A percentile compares a stretch with the other conserved stretches of the same genome.
Conservation (phyloP, 2,329 filamentous ascomycete genomes). For the Alternaria sp. region DNA sequence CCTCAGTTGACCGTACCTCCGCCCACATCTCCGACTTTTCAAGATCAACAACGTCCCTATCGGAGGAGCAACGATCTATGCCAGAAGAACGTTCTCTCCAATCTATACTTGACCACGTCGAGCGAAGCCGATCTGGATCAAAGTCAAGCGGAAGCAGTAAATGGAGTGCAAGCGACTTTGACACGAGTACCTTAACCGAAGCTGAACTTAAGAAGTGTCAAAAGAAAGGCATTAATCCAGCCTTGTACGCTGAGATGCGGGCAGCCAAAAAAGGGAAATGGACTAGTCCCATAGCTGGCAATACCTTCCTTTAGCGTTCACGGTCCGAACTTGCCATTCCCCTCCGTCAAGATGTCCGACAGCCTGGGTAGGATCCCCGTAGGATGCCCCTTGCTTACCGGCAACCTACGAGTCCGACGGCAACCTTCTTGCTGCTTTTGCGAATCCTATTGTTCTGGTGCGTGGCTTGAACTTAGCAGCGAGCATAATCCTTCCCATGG, state of each 20-base stretch:
- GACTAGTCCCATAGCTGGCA: slow-evolving; percentile 48
- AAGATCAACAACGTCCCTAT: slow-evolving; percentile 34
- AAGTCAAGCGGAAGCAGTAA: slow-evolving; percentile 34
- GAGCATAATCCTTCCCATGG: neutral
- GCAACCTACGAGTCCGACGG: neutral
- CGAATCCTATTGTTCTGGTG: neutral
- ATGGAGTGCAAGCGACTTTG: slow-evolving; percentile 54
- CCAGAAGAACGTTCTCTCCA: slow-evolving; percentile 20
- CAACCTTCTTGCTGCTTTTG: slow-evolving; percentile 1
- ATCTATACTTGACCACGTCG: slow-evolving; percentile 14
- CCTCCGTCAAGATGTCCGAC: neutral
- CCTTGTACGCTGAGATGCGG: slow-evolving; percentile 59
- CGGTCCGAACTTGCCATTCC: neutral
- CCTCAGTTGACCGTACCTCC: slow-evolving; percentile 48
- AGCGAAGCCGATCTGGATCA: slow-evolving; percentile 29
- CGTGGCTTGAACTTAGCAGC: slow-evolving; percentile 7
- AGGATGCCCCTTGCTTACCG: slow-evolving; percentile 5
- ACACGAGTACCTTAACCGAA: slow-evolving; percentile 50
- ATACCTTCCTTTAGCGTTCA: slow-evolving; percentile 41
- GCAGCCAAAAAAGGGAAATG: slow-evolving; percentile 54
- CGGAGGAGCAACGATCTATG: slow-evolving; percentile 19
- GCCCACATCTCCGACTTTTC: slow-evolving; percentile 38
- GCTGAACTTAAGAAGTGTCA: slow-evolving; percentile 56
- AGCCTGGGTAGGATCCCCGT: neutral
- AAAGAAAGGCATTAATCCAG: slow-evolving; percentile 59